These are phyloP conservation scores for Melanogaster broomeanus DNA, from an alignment of 768 basidiomycete species.

Conservation along the genomic window DNA sequence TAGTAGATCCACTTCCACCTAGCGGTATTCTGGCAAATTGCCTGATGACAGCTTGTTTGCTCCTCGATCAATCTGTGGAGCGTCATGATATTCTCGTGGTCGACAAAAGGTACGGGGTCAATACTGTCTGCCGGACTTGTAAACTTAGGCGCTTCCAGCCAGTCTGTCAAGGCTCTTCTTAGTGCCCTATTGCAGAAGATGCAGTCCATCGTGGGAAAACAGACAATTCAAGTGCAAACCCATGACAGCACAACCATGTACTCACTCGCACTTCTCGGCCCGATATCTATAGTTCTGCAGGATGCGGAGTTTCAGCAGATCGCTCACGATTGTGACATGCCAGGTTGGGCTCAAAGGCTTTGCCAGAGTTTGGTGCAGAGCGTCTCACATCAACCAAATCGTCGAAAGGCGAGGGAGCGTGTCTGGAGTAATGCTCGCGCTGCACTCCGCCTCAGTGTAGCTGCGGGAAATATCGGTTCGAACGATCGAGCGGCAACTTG, in stretches of 20 bases:
- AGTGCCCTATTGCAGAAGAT: neutral
- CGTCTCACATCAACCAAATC: neutral
- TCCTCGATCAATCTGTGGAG: constrained; percentile 6
- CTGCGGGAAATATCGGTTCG: neutral
- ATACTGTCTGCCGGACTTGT: neutral
- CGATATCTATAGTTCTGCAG: constrained; percentile 2
- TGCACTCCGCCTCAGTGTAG: constrained; percentile 5
- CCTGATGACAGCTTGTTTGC: constrained; percentile 5
- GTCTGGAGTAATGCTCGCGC: constrained; percentile 2
- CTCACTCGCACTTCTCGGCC: constrained; percentile 1
- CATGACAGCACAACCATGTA: constrained; percentile 3
- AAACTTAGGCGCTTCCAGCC: neutral
- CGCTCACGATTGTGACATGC: neutral
- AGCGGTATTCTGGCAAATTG: constrained; percentile 7
- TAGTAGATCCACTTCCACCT: constrained; percentile 1
- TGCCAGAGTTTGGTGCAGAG: constrained; percentile 1
- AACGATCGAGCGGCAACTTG: neutral
- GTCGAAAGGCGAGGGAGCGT: neutral
- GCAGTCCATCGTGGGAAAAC: neutral
- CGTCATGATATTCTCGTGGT: constrained; percentile 5
- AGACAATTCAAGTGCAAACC: neutral
- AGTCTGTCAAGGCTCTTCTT: neutral
- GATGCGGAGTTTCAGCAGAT: constrained; percentile 3
- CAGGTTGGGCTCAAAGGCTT: constrained; percentile 1
- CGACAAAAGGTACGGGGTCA: constrained; percentile 8